phyloP scores from a whole-genome alignment of 805 yeast species.

The Suhomyces emberorum region DNA sequence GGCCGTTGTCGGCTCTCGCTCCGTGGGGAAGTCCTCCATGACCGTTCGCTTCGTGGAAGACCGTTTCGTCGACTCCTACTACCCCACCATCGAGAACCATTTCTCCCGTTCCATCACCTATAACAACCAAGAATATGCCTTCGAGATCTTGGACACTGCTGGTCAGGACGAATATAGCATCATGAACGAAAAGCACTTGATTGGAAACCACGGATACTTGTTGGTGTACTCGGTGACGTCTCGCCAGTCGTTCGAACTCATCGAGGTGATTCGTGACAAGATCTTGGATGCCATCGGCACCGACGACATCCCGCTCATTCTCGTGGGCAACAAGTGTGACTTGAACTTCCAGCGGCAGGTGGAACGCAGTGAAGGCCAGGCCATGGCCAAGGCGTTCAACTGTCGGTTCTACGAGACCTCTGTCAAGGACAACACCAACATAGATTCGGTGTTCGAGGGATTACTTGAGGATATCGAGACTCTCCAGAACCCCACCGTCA shows the following conservation, averaged over 20 bases:
- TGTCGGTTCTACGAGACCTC: slow-evolving; percentile 48
- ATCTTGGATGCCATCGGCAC: slow-evolving; percentile 63
- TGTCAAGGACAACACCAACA: slow-evolving; percentile 45
- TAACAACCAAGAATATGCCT: slow-evolving; percentile 70
- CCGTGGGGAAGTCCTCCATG: slow-evolving; percentile 85
- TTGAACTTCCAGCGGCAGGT: slow-evolving; percentile 61
- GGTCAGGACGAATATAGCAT: slow-evolving; percentile 89
- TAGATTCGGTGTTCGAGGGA: slow-evolving; percentile 61
- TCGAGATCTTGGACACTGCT: slow-evolving; percentile 88
- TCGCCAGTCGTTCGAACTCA: slow-evolving; percentile 70
- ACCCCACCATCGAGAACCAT: slow-evolving; percentile 88
- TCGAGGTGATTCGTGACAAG: slow-evolving; percentile 77
- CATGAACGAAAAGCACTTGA: slow-evolving; percentile 72
- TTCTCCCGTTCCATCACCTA: slow-evolving; percentile 66
- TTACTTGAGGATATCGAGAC: slow-evolving; percentile 59
- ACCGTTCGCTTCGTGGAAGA: slow-evolving; percentile 84
- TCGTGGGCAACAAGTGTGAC: slow-evolving; percentile 69
- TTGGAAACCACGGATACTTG: slow-evolving; percentile 81
- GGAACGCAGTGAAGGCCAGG: slow-evolving; percentile 36
- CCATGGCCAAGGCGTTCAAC: slow-evolving; percentile 41
- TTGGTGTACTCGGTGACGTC: slow-evolving; percentile 81
- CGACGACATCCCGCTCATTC: slow-evolving; percentile 46
- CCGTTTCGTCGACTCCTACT: slow-evolving; percentile 83
- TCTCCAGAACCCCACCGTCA: slow-evolving; percentile 50
- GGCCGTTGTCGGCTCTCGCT: slow-evolving; percentile 83